Base-by-base conservation (phyloP, 148 eudicot genomes). In the Fagopyrum tataricum region DNA sequence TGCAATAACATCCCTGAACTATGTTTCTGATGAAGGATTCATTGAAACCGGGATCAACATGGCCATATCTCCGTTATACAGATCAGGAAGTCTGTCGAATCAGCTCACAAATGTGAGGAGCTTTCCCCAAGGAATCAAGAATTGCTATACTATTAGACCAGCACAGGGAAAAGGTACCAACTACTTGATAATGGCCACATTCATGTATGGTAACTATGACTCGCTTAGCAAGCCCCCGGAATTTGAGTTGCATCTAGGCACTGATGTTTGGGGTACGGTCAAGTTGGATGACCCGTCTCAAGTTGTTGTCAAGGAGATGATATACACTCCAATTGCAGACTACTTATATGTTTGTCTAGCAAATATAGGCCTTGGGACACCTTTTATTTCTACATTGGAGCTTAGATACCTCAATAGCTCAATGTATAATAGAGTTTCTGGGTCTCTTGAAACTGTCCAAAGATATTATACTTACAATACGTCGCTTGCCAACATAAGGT, bases 181-280 rank as follows among this genome's bases (percentile, higher is more conserved):
- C 43, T 80, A 80, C 39, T 41, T 85, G 62, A 75, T 85, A 39
- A 62, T 85, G 20, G 84, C 88, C 37, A 15, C 41, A 10, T 85
- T 85, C 55, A 52, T 48, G 76, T 85, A 85, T 48, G 88, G 85
- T 17, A 81, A 82, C 67, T 85, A 85, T 24, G 88, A 85, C 42
- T 59, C 68, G 0, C 41, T 42, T 3, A 15, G 53, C 52, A 39
- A 48, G 4, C 78, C 48, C 7, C 84, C 84, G 1, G 23, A 17
- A 23, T 85, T 85, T 44, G 84, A 77, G 48, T n/a, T 85, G 1
- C 58, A 76, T 39, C 75, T 85, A 11, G 84, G 82, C 10, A 77
- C 74, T 70, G 84, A 80, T 66, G 18, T 59, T 14, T 85, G 88
- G 88, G 41, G 17, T 4, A 80, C 84, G 0, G 49, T 85, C 1